Base-by-base conservation (phyloP, 2,329 filamentous ascomycete genomes). In the Colletotrichum chlorophyti region DNA sequence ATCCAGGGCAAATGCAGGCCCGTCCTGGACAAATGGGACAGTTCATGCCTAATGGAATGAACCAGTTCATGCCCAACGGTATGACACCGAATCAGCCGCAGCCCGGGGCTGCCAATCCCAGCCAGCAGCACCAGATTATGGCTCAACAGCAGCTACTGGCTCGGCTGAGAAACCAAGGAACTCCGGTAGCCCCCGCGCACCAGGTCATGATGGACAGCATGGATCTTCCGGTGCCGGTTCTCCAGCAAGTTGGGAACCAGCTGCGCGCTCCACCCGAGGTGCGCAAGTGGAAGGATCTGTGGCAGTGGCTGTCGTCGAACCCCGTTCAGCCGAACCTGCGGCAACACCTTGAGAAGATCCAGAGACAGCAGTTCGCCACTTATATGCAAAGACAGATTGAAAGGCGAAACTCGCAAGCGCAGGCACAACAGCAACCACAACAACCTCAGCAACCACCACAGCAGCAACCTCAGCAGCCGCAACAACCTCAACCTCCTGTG, bases 221-320 rank as follows among this genome's bases (percentile, higher is more conserved):
- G 76, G 79, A 83, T 10, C 60, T 83, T 1, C 79, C 79, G 1
- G 63, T 66, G 3, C 66, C 70, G 12, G 63, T 80, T 5, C 60
- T 75, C 12, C 65, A 70, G 12, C 53, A 65, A 31, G 62, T 71
- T 2, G 65, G 73, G 4, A 64, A 47, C 11, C 67, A 66, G 17
- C 54, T 80, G 3, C 49, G 46, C 4, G 42, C 46, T 10, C 77
- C 78, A 2, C 65, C 70, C 0, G 77, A 81, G 0, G 64, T 80
- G 5, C 80, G 79, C 66, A 83, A 79, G 61, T 83, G 80, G 80
- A 69, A 70, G 14, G 77, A 81, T 4, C 67, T 83, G 10, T 79
- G 78, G 64, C 55, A 64, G 2, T 81, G 76, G 75, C 62, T 79
- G 4, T 61, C 60, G 9, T 71, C 74, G 47, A 76, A 75, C 43